Percentiles rank a stretch among this genome's conserved stretches.
phyloP scores from a whole-genome alignment of 495 filamentous ascomycete genomes.

The Cladorrhinum samala region DNA sequence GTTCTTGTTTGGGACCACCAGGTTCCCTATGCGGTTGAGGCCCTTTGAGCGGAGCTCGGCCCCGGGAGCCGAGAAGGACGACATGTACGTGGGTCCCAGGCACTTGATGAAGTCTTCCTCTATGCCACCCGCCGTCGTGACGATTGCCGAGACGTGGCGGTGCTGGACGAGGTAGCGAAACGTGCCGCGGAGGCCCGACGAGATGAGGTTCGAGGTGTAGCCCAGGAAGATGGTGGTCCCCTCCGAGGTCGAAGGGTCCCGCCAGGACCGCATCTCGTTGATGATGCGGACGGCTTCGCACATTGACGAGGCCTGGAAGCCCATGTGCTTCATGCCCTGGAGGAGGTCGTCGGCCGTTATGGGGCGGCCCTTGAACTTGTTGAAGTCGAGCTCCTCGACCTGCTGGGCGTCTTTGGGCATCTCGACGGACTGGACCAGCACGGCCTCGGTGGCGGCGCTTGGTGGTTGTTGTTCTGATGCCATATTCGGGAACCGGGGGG shows the following conservation, averaged over 20 bases:
- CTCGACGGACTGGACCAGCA: conserved; percentile 80
- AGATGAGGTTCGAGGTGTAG: conserved; percentile 95
- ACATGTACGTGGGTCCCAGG: conserved; percentile 86
- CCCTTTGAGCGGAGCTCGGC: conserved; percentile 72
- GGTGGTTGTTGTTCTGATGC: conserved; percentile 54
- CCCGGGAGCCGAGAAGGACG: conserved; percentile 69
- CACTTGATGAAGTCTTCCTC: conserved; percentile 99
- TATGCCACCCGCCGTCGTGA: conserved; percentile 93
- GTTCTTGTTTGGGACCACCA: conserved; percentile 94
- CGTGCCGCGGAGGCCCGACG: conserved; percentile 85
- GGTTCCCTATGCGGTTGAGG: conserved; percentile 90
- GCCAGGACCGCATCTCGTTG: conserved; percentile 85
- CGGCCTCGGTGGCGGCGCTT: conserved; percentile 67
- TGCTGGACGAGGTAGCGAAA: conserved; percentile 89
- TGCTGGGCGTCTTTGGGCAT: conserved; percentile 65
- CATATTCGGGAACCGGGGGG: conserved; percentile 25
- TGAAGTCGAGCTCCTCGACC: conserved; percentile 87
- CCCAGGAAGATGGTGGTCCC: conserved; percentile 91
- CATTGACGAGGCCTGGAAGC: conserved; percentile 86
- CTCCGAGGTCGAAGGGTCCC: conserved; percentile 63
- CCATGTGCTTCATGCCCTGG: conserved; percentile 75
- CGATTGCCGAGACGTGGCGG: conserved; percentile 81
- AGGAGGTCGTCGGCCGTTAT: conserved; percentile 83
- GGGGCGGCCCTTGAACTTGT: conserved; percentile 61
- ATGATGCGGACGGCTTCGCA: conserved; percentile 81